Evolutionary conservation across 495 filamentous ascomycete genomes (phyloP), one percentile per base, ranked within the genome.

Genomic region (Hypoxylon fragiforme): DNA sequence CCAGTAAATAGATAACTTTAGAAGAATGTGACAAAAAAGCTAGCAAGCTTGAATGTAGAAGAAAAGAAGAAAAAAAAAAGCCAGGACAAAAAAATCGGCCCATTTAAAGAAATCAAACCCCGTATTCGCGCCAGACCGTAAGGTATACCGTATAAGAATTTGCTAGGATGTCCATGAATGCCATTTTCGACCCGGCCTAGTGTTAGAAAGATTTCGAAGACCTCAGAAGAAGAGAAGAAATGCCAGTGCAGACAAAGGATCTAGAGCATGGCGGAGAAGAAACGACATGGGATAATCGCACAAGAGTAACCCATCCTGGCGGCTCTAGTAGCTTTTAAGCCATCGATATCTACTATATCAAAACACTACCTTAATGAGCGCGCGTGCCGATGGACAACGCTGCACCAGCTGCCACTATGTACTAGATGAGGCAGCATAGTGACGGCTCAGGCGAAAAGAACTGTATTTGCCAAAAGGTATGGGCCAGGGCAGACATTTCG

Each of bases 81-180:
- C 32, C 40, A 26, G 44, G 54, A 51, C 21, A 11, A 21, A 11
- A 21, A 44, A 50, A 15, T 21, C 45, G 20, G 46, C 7, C 48
- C 43, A n/a, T 14, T 40, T 36, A 41, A 34, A 44, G 21, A 49
- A 51, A 47, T 7, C 43, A 54, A 28, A 56, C 9, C 48, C n/a
- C 54, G 16, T 44, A 44, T 44, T 16, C 54, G 16, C 54, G 54
- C 60, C 54, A 34, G 45, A 54, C 60, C 60, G 45, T 58, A 58
- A 62, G 53, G 60, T 63, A 63, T 63, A 54, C 54, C 60, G 15
- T 63, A 54, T 63, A 54, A 45, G 50, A 28, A 57, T 54, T 18
- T 35, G 19, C 42, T 50, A 49, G 36, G 51, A 19, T 57, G 44
- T 45, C 58, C 39, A 28, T 44, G 40, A 62, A 50, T 63, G 45